These are phyloP conservation scores for Hammondia hammondi DNA, from an alignment of 169 alveolate species.

Conservation along the genomic window DNA sequence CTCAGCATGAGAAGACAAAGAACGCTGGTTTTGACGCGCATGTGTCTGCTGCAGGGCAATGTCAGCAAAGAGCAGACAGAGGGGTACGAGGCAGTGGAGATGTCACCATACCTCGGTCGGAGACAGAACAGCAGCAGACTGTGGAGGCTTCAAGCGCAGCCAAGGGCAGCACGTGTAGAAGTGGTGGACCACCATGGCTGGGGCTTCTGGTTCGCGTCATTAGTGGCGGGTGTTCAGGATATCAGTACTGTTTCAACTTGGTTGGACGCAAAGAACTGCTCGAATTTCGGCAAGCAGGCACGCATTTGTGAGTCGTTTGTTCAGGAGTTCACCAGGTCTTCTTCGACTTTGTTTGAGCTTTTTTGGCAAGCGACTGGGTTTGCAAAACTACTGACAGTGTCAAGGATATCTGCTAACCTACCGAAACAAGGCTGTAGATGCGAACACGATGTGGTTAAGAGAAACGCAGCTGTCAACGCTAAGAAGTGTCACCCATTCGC, in stretches of 20 bases:
- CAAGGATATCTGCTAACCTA: no score
- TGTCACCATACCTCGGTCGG: no score
- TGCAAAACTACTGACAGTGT: not conserved
- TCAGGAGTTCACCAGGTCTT: not conserved
- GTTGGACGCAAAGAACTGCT: not conserved
- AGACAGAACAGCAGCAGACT: no score
- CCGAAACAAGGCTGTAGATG: no score
- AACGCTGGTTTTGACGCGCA: no score
- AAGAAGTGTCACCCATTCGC: no score
- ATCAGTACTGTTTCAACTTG: conserved; percentile 28
- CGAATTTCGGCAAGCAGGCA: conserved; percentile 4
- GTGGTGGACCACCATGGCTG: not conserved
- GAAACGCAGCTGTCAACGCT: no score
- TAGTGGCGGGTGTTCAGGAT: conserved; percentile 41
- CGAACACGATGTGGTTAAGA: no score
- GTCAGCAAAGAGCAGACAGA: not conserved
- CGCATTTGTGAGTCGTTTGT: not conserved
- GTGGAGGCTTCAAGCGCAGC: no score
- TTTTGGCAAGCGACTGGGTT: not conserved
- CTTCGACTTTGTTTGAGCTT: not conserved
- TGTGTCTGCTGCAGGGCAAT: not conserved
- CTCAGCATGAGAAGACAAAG: not conserved
- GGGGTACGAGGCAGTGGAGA: not conserved
- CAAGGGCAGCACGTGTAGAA: no score
- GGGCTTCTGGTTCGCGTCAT: conserved; percentile 27